Evolutionary conservation across 306 rosid genomes (phyloP), one percentile per base, ranked within the genome.

Genomic region (Lathyrus tuberosus): DNA sequence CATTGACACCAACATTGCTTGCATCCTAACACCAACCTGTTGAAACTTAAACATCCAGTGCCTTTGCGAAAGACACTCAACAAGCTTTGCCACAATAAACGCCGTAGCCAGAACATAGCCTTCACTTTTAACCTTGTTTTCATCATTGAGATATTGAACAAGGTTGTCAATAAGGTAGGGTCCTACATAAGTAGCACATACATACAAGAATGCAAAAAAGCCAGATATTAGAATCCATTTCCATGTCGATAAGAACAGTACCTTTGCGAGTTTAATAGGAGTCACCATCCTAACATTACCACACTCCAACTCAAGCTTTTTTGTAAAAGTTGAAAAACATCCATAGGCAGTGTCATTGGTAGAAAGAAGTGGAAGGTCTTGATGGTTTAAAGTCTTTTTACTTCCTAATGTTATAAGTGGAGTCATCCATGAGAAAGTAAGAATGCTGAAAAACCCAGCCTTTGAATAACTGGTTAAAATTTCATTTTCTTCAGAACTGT

Each of bases 1-100:
- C 71, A 75, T 66, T 16, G 90, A 65, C 68, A 85, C 86, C 71
- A 91, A 67, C 66, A 76, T 76, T 3, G 96, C 78, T 28, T 84
- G 84, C 12, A 83, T 41, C 71, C 86, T 83, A n/a, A 91, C 72
- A 48, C 90, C 95, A 31, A 72, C 77, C 76, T 75, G 89, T 69
- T 87, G 91, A 15, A 52, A 62, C 86, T 74, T 81, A 62, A 91
- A 87, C 75, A 76, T 78, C 83, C 80, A 78, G 53, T 91, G 96
- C 88, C 91, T 87, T 77, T 48, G 81, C 1, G 84, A 28, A 20
- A 91, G 74, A 67, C 94, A 82, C 73, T 91, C 97, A 28, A 89
- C 79, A 22, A 87, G 49, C 79, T 91, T 91, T 8, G 94, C 97
- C 41, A 61, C 43, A 58, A 86, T 53, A 78, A 91, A 91, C 13